Evolutionary conservation across 1,284 basidiomycete species (phyloP).

Genomic region (Ganoderma multipileum): DNA sequence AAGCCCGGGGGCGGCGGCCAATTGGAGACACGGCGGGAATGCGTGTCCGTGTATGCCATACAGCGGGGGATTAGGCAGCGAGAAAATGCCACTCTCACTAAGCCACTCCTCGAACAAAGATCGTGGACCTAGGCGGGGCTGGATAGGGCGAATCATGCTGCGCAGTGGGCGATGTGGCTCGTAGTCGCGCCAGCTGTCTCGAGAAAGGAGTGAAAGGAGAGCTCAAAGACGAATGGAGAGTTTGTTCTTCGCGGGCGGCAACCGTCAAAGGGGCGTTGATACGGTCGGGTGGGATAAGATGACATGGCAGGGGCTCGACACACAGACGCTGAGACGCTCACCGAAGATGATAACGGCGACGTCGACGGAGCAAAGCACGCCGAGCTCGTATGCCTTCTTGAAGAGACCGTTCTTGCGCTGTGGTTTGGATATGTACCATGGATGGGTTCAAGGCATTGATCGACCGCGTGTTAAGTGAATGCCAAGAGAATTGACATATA

Average conservation of each 20-base stretch:
- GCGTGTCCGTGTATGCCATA: not conserved
- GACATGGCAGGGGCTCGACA: conserved; percentile 20
- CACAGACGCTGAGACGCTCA: conserved; percentile 30
- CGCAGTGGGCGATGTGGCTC: not conserved
- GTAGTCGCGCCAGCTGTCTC: not conserved
- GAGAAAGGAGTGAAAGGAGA: not conserved
- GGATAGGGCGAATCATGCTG: not conserved
- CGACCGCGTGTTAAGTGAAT: conserved; percentile 42
- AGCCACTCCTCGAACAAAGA: not conserved
- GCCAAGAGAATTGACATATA: conserved; percentile 43
- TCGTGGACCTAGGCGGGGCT: not conserved
- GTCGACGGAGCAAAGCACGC: conserved; percentile 76
- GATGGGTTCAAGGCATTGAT: conserved; percentile 35
- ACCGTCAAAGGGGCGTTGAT: not conserved
- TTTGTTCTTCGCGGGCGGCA: not conserved
- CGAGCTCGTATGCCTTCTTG: conserved; percentile 91
- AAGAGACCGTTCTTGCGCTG: conserved; percentile 89
- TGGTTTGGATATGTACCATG: conserved; percentile 33
- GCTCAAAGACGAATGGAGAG: not conserved
- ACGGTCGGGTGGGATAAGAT: not conserved
- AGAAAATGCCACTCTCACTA: not conserved
- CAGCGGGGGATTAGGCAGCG: not conserved
- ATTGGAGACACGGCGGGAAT: not conserved
- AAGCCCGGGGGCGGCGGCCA: not conserved
- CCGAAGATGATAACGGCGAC: conserved; percentile 76